Base-by-base conservation (phyloP, 192 early-diverging fungal species). In the Haplosporangium gracile region DNA sequence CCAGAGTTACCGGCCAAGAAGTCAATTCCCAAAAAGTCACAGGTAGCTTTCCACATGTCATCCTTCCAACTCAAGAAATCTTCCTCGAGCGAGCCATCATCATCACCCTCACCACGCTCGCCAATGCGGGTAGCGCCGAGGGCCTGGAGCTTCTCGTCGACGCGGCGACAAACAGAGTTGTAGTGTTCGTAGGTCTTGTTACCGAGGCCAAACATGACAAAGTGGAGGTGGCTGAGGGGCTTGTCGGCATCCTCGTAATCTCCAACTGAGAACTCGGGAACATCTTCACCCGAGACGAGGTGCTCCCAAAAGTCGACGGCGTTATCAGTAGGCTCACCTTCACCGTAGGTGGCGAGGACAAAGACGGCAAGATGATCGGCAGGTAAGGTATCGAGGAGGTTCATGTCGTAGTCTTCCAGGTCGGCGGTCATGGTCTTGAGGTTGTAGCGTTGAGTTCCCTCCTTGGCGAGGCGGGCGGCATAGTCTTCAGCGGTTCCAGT, bases 401-500 rank as follows among this genome's bases (percentile, higher is more conserved):
- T 91, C 93, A 97, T 94, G 88, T 99, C 97, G 83, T 96, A 99
- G 69, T 97, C 94, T 86, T 99, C 98, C 71, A 95, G 89, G 80
- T 99, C 98, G 68, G 94, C 91, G 34, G 96, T 93, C 89, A 97
- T 92, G 24, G 94, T 91, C 43, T 89, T 92, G 43, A 99, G 88
- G 68, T 92, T 91, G 75, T 94, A 95, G 42, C 91, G 91, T 70
- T 94, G 92, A 15, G 92, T 91, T 47, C 93, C 93, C 78, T 98
- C 98, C 77, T 98, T 97, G 79, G 94, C 95, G 72, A 98, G 83
- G 60, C 98, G 96, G 39, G 92, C 91, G 68, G 99, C 98, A 90
- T 98, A 97, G 82, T 99, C 99, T 90, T 99, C 99, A 65, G 98
- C 98, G 11, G 99, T 99, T 75, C 99, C 99, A 11, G 99, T 99